Base-by-base conservation (phyloP, 1,284 basidiomycete species). In the Ganoderma resinaceum region DNA sequence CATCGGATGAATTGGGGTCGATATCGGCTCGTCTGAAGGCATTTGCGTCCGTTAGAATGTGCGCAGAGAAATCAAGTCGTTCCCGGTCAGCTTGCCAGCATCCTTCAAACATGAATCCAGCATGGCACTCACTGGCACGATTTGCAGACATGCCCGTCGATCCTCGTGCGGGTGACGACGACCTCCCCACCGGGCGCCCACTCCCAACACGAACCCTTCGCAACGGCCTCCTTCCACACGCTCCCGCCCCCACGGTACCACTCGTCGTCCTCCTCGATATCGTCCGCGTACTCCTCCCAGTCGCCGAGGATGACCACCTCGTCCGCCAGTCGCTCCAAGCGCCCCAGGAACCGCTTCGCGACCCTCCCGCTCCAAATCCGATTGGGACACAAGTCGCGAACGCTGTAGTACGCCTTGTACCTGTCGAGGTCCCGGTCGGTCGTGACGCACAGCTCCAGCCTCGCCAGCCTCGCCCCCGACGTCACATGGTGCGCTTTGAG, bases 191-290 rank as follows among this genome's bases (percentile, higher is more conserved):
- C 55, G 1, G 52, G 52, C 18, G 8, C 55, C 55, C 55, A 58
- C 9, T 58, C 31, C 55, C 55, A 58, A 9, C 33, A 35, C 33
- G 55, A 16, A 2, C n/a, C 55, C 55, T 58, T 58, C 33, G n/a
- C 7, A 11, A 37, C 55, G n/a, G 55, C 55, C 55, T 58, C 55
- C 18, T 37, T 58, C 55, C 55, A 58, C 6, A n/a, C 33, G 9
- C 14, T 18, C 52, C 55, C 55, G 3, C 18, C 33, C 9, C 55
- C 55, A n/a, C 55, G 18, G 20, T 12, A 33, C 55, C 18, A 20
- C 33, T 58, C 55, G 33, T 58, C 55, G 1, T 58, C 55, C 55
- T 58, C 55, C 29, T 37, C 55, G 33, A 58, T 37, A 18, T 58
- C 55, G 1, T 35, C 33, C 33, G 55, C 55, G 20, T 58, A 58